A percentile compares a stretch with the other conserved stretches of the same genome.
Evolutionary conservation across 2,329 filamentous ascomycete species (phyloP).

Genomic region (Didymella exigua): DNA sequence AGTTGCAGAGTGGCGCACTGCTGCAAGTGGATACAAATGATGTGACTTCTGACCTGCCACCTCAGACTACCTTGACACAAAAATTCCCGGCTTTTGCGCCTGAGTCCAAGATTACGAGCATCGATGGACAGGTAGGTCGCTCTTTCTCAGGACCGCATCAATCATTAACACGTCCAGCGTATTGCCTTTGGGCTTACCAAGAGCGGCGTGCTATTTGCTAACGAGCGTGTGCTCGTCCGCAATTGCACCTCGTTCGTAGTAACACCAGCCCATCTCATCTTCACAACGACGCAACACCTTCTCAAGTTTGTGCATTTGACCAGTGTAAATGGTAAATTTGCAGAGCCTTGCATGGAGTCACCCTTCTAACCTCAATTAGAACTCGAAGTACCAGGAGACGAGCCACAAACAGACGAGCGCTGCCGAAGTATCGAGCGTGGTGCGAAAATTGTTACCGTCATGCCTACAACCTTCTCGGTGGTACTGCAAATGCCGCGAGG

Average conservation of each 20-base stretch:
- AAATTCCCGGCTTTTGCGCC: conserved; percentile 37
- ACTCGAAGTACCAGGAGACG: conserved; percentile 82
- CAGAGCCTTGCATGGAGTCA: no score
- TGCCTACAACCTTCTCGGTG: conserved; percentile 84
- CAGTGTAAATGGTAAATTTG: conserved; percentile 63
- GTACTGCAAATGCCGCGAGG: conserved; percentile 94
- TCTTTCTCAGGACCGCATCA: conserved; percentile 15
- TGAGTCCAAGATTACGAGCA: conserved; percentile 28
- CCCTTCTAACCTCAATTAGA: conserved; percentile 55
- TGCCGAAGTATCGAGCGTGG: conserved; percentile 92
- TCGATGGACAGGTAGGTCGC: conserved; percentile 35
- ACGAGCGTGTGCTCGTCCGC: conserved; percentile 73
- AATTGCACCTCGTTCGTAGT: conserved; percentile 92
- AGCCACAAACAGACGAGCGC: conserved; percentile 88
- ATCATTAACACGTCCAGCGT: conserved; percentile 39
- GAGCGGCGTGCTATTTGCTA: conserved; percentile 79
- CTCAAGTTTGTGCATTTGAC: conserved; percentile 91
- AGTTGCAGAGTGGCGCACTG: conserved; percentile 33
- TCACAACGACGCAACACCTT: conserved; percentile 90
- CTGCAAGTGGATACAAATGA: conserved; percentile 23
- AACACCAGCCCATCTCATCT: conserved; percentile 82
- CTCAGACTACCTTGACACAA: conserved; percentile 23
- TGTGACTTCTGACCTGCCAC: conserved; percentile 16
- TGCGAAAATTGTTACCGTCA: conserved; percentile 82
- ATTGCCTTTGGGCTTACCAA: conserved; percentile 70